Evolutionary conservation across 805 yeast species (phyloP), one percentile per base, ranked within the genome.

Genomic region (Vanderwaltozyma tropicalis): DNA sequence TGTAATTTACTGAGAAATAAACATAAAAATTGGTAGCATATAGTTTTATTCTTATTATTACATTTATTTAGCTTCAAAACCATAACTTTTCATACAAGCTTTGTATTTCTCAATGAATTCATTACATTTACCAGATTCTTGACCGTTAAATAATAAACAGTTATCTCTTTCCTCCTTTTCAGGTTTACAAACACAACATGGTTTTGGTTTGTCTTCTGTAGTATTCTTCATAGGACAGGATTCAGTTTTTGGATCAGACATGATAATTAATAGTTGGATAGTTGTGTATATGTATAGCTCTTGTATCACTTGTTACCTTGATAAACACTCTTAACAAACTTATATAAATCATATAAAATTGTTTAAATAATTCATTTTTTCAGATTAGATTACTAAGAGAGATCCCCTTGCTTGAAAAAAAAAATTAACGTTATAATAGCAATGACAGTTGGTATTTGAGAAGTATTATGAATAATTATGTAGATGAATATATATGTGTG

Each of bases 131-230:
- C 79, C 85, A 28, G 38, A 29, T 15, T 87, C 96, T 48, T 80
- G 80, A 34, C 95, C 96, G 50, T 83, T 77, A 48, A 74, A 63
- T 45, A 89, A 69, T 40, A 89, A 65, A 58, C 97, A 92, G 53
- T 87, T 88, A 53, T 89, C 98, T 55, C 97, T 74, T 18, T 64
- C 59, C 43, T 80, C 71, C 63, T 86, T 86, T 54, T 86, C 86
- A 25, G 81, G 82, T 49, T 79, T 73, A 62, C 97, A 92, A 17
- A 89, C 97, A 56, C 97, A 89, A 63, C 98, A 89, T 41, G 98
- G 96, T 64, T 88, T 89, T 46, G 94, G 94, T 56, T 85, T 80
- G 28, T 45, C 47, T 19, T 41, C 45, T 17, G 30, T 22, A 12
- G 39, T 15, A n/a, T 14, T 32, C 15, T 22, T 35, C n/a, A n/a